Base-by-base conservation (phyloP, 345 rosid species). In the Hibiscus tridactylites region DNA sequence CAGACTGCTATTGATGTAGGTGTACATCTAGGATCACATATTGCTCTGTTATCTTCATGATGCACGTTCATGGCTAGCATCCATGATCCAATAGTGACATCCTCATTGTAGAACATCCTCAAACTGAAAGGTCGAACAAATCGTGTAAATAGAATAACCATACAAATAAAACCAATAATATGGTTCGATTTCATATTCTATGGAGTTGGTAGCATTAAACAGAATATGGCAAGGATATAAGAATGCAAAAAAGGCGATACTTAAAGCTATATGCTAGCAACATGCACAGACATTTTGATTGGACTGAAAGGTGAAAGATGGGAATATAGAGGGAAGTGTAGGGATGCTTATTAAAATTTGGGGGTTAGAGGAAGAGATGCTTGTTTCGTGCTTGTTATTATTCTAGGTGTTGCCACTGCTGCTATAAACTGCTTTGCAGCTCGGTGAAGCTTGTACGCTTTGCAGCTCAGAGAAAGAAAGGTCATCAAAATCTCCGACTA, bases 41-140 rank as follows among this genome's bases (percentile, higher is more conserved):
- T 76, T 69, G 90, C 92, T 60, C 86, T 82, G 75, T 87, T 88
- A 73, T 90, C 92, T 74, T 90, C 97, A 24, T 92, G 93, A 59
- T 82, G 80, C 53, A 85, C 92, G 66, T 92, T 85, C 96, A 92
- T 92, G 6, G 90, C 86, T 17, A 92, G 91, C 97, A 90, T 92
- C 97, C 97, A 90, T 31, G 96, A 88, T 12, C 97, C 97, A 5
- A 90, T 88, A n/a, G 85, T 87, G 75, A 90, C 97, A 82, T 92
- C 79, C 93, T 87, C 75, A 92, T 59, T 59, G 37, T 59, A 28
- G 63, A 59, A 92, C 97, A 83, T 92, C 79, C 96, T 87, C 74
- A 92, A 76, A 73, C 96, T 92, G 83, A 68, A 81, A 85, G 47
- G 69, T 16, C 15, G 70, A 68, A 75, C 12, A 26, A 47, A 21